A percentile compares a stretch with the other conserved stretches of the same genome.
Conservation (phyloP, 1,139 yeast genomes). For the Meyerozyma athensensis region DNA sequence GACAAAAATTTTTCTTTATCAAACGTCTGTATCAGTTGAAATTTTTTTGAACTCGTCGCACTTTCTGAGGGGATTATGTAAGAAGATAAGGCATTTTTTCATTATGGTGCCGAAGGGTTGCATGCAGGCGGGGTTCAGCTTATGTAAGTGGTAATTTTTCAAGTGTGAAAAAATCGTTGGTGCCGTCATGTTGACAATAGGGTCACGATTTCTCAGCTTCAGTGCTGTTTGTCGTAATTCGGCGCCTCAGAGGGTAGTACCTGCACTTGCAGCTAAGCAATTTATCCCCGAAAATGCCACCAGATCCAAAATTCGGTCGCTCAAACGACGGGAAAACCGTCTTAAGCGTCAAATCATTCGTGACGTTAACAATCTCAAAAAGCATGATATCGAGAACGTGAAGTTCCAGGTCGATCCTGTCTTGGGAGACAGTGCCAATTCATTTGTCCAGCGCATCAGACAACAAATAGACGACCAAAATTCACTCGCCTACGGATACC, state of each 20-base stretch:
- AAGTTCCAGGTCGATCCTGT: constrained; percentile 63
- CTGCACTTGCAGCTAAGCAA: constrained; percentile 9
- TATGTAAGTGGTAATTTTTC: constrained; percentile 3
- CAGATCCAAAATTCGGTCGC: constrained; percentile 30
- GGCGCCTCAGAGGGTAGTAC: constrained; percentile 3
- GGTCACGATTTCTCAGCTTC: constrained; percentile 5
- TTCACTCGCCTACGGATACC: constrained; percentile 56
- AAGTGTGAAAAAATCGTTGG: background rate
- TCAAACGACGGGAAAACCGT: constrained; percentile 39
- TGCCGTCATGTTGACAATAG: constrained; percentile 7
- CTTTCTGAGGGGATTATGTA: constrained; percentile 4
- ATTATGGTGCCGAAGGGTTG: background rate
- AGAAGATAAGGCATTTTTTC: constrained; percentile 6
- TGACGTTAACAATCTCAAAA: constrained; percentile 44
- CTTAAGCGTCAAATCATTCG: constrained; percentile 41
- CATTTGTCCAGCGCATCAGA: constrained; percentile 65
- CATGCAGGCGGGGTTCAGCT: background rate
- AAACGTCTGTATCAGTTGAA: constrained; percentile 5
- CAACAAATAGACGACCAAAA: constrained; percentile 55
- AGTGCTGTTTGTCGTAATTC: background rate
- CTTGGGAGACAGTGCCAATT: constrained; percentile 61
- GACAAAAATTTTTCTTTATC: constrained; percentile 7
- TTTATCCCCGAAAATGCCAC: constrained; percentile 17
- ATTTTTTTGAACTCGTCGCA: constrained; percentile 4
- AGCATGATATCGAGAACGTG: constrained; percentile 28